Conservation (phyloP, 805 yeast species). For the Yamadazyma kitorensis region DNA sequence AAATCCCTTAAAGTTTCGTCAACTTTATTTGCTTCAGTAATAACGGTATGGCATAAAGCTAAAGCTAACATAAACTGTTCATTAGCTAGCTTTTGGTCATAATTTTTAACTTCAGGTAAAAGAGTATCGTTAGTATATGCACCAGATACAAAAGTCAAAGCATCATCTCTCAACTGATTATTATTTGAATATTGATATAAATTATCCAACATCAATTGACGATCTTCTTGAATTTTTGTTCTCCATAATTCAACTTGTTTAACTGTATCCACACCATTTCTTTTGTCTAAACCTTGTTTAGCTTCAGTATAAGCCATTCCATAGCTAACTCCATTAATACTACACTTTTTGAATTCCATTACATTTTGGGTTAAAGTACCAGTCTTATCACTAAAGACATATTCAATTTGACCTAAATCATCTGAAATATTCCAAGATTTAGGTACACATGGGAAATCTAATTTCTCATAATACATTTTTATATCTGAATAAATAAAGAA, state of each 20-base stretch:
- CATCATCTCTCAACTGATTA: slow-evolving; percentile 49
- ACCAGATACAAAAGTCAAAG: slow-evolving; percentile 61
- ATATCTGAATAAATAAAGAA: slow-evolving; percentile 69
- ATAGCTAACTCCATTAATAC: slow-evolving; percentile 63
- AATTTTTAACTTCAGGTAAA: slow-evolving; percentile 23
- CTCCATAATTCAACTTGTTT: slow-evolving; percentile 44
- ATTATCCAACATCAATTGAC: slow-evolving; percentile 43
- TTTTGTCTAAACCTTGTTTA: slow-evolving; percentile 64
- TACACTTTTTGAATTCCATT: slow-evolving; percentile 79
- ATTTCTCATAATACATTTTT: slow-evolving; percentile 62
- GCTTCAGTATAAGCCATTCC: slow-evolving; percentile 81
- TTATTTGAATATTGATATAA: slow-evolving; percentile 34
- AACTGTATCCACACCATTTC: slow-evolving; percentile 61
- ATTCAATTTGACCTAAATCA: slow-evolving; percentile 82
- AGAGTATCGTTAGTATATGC: slow-evolving; percentile 55
- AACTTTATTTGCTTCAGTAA: slow-evolving; percentile 49
- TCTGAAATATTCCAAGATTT: slow-evolving; percentile 83
- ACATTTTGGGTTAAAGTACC: slow-evolving; percentile 82
- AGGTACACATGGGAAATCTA: slow-evolving; percentile 77
- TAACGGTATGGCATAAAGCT: slow-evolving; percentile 74
- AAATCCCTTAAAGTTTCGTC: slow-evolving; percentile 45
- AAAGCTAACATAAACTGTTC: slow-evolving; percentile 61
- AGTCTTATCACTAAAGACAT: slow-evolving; percentile 78
- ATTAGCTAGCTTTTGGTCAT: slow-evolving; percentile 44
- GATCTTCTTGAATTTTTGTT: slow-evolving; percentile 40